phyloP scores from a whole-genome alignment of 2,329 filamentous ascomycete species.

The Apiospora marii region DNA sequence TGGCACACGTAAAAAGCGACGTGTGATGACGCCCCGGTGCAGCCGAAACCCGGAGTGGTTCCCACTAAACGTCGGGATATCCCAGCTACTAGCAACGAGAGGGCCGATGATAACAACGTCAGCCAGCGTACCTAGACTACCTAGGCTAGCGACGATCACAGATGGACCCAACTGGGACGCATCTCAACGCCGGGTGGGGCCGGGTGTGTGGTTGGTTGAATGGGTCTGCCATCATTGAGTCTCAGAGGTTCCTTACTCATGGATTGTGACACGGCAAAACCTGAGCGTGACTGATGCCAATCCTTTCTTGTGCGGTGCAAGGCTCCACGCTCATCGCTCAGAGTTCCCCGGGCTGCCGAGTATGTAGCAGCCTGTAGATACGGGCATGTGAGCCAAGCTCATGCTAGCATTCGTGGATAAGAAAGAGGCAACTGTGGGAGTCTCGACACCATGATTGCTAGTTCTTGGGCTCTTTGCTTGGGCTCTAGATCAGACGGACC shows the following conservation, averaged over 20 bases:
- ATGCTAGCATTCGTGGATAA: constrained; percentile 15
- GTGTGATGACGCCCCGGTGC: constrained; percentile 24
- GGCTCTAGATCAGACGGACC: neutral
- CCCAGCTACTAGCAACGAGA: neutral
- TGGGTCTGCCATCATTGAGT: neutral
- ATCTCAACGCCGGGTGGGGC: constrained; percentile 10
- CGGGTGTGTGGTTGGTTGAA: neutral
- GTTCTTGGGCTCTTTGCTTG: neutral
- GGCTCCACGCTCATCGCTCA: neutral
- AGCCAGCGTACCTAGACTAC: neutral
- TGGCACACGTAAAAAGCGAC: constrained; percentile 20
- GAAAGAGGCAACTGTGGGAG: neutral
- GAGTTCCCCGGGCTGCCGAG: neutral
- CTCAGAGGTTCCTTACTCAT: neutral
- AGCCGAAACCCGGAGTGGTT: constrained; percentile 23
- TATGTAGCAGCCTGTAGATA: neutral
- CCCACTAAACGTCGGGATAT: constrained; percentile 1
- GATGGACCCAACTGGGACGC: neutral
- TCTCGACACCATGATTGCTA: neutral
- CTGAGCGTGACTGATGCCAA: constrained; percentile 17
- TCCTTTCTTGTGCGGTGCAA: neutral
- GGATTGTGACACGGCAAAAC: constrained; percentile 19
- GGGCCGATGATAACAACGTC: constrained; percentile 17
- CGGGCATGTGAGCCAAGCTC: constrained; percentile 6
- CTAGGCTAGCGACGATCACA: neutral